These are phyloP conservation scores for Lomentospora prolificans DNA, from an alignment of 2,329 filamentous ascomycete genomes.

Conservation along the genomic window DNA sequence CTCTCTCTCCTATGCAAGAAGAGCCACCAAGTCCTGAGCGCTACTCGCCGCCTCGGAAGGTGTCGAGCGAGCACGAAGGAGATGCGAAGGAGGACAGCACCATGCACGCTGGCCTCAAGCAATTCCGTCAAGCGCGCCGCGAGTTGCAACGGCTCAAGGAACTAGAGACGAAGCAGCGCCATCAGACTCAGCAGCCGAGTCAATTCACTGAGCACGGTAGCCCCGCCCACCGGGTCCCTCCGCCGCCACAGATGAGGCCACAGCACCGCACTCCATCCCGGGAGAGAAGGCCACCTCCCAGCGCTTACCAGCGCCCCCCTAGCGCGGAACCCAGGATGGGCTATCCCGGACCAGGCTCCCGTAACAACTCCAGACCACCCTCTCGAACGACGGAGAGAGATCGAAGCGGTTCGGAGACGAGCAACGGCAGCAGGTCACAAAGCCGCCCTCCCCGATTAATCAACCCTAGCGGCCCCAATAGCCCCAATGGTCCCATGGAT, in stretches of 20 bases:
- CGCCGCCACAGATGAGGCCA: slow-evolving; percentile 6
- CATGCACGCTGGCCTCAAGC: slow-evolving; percentile 42
- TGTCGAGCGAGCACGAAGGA: slow-evolving; percentile 16
- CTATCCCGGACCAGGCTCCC: slow-evolving; percentile 16
- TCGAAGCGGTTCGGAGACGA: slow-evolving; percentile 46
- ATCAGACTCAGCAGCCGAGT: slow-evolving; percentile 20
- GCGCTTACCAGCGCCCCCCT: slow-evolving; percentile 30
- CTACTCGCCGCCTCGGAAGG: slow-evolving; percentile 9
- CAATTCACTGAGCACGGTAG: neutral
- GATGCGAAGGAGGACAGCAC: slow-evolving; percentile 26
- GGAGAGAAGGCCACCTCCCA: slow-evolving; percentile 34
- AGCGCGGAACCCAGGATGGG: slow-evolving; percentile 31
- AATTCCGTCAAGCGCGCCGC: slow-evolving; percentile 47
- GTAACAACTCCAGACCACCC: slow-evolving; percentile 17
- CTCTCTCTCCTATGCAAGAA: slow-evolving; percentile 17
- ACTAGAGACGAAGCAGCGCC: slow-evolving; percentile 34
- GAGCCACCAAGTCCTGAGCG: slow-evolving; percentile 12
- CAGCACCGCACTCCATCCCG: slow-evolving; percentile 27
- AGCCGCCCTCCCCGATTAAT: slow-evolving; percentile 27
- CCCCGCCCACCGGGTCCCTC: neutral
- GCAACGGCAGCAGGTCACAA: slow-evolving; percentile 30
- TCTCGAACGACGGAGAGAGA: slow-evolving; percentile 34
- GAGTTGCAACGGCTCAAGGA: slow-evolving; percentile 49
- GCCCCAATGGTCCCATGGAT: neutral
- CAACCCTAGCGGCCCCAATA: slow-evolving; percentile 21